Evolutionary conservation across 345 rosid species (phyloP).

Genomic region (Aquilaria yunnanensis): DNA sequence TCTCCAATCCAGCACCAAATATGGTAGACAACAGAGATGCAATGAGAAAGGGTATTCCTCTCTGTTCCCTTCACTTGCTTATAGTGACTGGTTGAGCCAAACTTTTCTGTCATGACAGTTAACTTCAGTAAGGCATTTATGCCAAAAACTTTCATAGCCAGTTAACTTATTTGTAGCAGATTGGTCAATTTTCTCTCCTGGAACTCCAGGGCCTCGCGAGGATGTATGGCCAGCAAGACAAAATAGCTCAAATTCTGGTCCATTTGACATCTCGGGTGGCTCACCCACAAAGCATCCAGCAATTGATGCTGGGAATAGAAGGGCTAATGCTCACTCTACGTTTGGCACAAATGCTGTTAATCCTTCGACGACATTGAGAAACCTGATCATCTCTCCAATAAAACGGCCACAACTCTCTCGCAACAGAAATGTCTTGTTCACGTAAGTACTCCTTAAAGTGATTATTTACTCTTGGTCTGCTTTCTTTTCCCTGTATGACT

Average conservation of each 20-base stretch:
- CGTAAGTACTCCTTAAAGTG: constrained; percentile 35
- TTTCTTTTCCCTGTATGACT: not conserved
- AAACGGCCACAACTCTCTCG: constrained; percentile 93
- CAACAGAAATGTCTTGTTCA: constrained; percentile 57
- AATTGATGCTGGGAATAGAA: constrained; percentile 56
- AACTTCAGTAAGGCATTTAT: constrained; percentile 16
- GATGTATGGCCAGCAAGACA: constrained; percentile 90
- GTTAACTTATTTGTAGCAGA: constrained; percentile 85
- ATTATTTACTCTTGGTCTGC: not conserved
- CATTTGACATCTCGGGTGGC: constrained; percentile 52
- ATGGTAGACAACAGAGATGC: constrained; percentile 66
- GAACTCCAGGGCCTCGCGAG: constrained; percentile 94
- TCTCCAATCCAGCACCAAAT: constrained; percentile 49
- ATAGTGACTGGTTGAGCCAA: constrained; percentile 1
- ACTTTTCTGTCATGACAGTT: not conserved
- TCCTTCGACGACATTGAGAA: constrained; percentile 71
- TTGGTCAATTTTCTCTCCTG: constrained; percentile 72
- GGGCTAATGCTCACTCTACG: constrained; percentile 35
- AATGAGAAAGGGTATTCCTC: constrained; percentile 57
- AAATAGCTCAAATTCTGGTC: constrained; percentile 66
- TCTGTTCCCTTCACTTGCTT: constrained; percentile 7
- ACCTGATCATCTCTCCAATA: constrained; percentile 88
- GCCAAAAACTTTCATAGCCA: constrained; percentile 43
- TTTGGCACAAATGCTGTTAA: constrained; percentile 51
- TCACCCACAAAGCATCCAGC: constrained; percentile 54